A percentile compares a stretch with the other conserved stretches of the same genome.
Conservation (phyloP, 306 rosid species). For the Sindora glabra region DNA sequence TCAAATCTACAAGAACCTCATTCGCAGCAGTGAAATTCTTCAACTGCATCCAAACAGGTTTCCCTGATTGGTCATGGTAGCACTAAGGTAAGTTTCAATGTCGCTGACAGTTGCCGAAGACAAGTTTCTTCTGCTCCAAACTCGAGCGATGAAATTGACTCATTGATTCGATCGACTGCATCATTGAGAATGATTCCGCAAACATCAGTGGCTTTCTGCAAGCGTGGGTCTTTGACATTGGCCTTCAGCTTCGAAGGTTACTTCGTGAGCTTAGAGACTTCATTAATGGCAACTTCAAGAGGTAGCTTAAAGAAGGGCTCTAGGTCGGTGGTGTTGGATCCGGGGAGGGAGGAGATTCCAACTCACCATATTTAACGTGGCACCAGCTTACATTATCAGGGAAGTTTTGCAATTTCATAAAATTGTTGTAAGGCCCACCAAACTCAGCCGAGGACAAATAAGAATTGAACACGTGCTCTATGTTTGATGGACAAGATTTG, state of each 20-base stretch:
- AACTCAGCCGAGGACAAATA: too few species aligned
- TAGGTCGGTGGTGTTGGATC: constrained; percentile 42
- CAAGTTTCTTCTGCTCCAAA: neutral
- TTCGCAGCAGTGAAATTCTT: neutral
- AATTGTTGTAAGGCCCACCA: too few species aligned
- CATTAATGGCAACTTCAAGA: constrained; percentile 39
- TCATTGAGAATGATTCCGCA: constrained; percentile 32
- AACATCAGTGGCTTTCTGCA: neutral
- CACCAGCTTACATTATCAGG: too few species aligned
- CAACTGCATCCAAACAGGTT: constrained; percentile 25
- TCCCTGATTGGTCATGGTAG: constrained; percentile 31
- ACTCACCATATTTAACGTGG: too few species aligned
- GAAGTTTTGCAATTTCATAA: too few species aligned
- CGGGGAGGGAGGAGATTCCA: constrained; percentile 7
- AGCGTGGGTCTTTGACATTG: neutral
- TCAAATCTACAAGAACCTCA: neutral
- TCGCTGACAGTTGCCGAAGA: constrained; percentile 25
- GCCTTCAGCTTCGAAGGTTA: neutral
- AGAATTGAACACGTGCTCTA: too few species aligned
- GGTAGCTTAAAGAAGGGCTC: constrained; percentile 39
- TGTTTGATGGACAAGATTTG: too few species aligned
- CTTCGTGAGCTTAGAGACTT: too few species aligned
- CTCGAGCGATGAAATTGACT: constrained; percentile 32
- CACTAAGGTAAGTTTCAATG: constrained; percentile 31
- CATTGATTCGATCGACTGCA: constrained; percentile 35